A percentile compares a stretch with the other conserved stretches of the same genome.
Evolutionary conservation across 164 flowering plant genomes (phyloP).

Genomic region (Stephania cephalantha): DNA sequence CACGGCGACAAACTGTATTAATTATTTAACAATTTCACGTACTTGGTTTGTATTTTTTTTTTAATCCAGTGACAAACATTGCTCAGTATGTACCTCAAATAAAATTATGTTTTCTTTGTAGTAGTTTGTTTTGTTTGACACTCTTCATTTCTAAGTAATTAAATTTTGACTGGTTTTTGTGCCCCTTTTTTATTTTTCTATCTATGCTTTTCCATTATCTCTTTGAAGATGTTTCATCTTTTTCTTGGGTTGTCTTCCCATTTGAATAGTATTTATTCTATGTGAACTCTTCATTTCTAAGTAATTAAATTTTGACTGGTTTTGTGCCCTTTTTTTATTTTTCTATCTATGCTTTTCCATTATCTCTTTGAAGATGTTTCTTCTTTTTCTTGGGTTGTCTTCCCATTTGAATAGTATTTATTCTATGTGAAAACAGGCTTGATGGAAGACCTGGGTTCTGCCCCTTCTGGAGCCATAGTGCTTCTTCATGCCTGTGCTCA

Average conservation of each 20-base stretch:
- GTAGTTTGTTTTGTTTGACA: background rate
- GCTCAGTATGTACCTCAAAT: background rate
- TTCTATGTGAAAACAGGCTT: slow-evolving; percentile 45
- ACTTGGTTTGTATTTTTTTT: background rate
- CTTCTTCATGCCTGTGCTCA: slow-evolving; percentile 99
- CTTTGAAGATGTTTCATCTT: too few relatives aligned
- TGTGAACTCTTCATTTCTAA: background rate
- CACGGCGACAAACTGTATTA: background rate
- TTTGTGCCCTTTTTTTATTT: background rate
- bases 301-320: background rate
- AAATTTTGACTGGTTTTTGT: background rate
- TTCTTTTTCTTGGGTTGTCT: background rate
- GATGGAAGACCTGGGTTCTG: slow-evolving; percentile 80
- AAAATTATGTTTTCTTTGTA: background rate
- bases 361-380: too few relatives aligned
- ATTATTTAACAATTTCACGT: background rate
- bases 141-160: background rate
- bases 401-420: background rate
- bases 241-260: background rate
- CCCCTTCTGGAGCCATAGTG: slow-evolving; percentile 87
- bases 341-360: background rate
- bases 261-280: background rate
- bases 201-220: background rate
- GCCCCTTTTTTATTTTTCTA: background rate
- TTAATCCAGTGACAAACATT: background rate